Evolutionary conservation across 2,329 filamentous ascomycete genomes (phyloP).

Genomic region (Fusarium caatingaense): DNA sequence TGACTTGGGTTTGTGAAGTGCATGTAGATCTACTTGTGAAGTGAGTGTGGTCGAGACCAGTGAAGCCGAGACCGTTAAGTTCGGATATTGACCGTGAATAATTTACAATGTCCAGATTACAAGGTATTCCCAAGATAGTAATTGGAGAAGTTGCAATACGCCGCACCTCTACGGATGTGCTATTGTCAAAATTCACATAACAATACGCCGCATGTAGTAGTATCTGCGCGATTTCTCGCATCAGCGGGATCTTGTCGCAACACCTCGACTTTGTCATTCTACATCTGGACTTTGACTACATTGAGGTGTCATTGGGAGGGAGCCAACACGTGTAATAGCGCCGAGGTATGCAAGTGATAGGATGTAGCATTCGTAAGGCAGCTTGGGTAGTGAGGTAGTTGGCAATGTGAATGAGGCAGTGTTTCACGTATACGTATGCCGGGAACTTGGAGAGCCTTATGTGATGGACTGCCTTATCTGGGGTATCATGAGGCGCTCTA

Average conservation of each 20-base stretch:
- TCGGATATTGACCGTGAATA: too few relatives aligned
- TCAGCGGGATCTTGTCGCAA: constrained; percentile 1
- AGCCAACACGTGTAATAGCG: constrained; percentile 17
- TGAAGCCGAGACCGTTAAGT: too few relatives aligned
- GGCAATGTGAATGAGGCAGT: too few relatives aligned
- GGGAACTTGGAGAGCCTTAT: not conserved
- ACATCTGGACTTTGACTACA: not conserved
- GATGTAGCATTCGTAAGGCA: not conserved
- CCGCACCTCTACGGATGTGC: too few relatives aligned
- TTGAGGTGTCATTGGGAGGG: not conserved
- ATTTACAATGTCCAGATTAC: not conserved
- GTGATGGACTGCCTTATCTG: not conserved
- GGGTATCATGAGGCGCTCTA: not conserved
- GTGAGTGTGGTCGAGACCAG: not conserved
- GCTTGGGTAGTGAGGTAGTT: constrained; percentile 1
- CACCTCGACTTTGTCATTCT: not conserved
- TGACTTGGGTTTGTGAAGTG: not conserved
- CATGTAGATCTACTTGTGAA: not conserved
- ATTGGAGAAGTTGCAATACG: not conserved
- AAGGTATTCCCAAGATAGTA: constrained; percentile 1
- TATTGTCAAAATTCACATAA: too few relatives aligned
- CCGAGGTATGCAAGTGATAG: not conserved
- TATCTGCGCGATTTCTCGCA: constrained; percentile 28
- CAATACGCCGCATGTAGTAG: not conserved
- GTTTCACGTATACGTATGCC: not conserved